phyloP scores from a whole-genome alignment of 495 filamentous ascomycete genomes.

The Penicillium odoratum region DNA sequence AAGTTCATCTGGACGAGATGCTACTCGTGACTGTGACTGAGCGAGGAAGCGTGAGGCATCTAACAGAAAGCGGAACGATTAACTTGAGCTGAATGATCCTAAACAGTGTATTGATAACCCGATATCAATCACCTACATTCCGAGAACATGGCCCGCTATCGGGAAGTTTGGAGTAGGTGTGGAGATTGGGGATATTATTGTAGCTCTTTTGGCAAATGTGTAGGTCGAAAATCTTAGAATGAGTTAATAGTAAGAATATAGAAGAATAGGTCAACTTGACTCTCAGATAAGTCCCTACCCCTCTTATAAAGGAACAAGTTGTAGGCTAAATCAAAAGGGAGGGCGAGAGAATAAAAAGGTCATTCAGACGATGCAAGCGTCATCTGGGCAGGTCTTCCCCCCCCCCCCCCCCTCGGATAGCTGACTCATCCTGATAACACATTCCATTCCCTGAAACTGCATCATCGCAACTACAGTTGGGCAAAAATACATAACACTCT shows the following conservation, averaged over 20 bases:
- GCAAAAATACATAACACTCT: constrained; percentile 12
- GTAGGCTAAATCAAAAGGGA: background rate
- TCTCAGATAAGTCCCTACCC: background rate
- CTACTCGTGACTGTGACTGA: constrained; percentile 90
- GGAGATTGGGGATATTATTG: constrained; percentile 13
- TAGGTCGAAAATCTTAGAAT: background rate
- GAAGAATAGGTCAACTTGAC: background rate
- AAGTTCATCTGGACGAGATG: constrained; percentile 61
- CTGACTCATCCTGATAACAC: constrained; percentile 40
- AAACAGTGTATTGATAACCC: background rate
- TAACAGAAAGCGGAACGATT: constrained; percentile 29
- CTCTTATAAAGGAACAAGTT: constrained; percentile 1
- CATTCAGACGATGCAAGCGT: constrained; percentile 37
- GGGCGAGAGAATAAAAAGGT: constrained; percentile 9
- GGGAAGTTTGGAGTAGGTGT: constrained; percentile 18
- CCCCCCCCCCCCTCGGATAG: constrained; percentile 24
- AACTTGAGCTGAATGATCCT: background rate
- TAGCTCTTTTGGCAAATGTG: background rate
- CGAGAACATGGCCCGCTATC: constrained; percentile 75
- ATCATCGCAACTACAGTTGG: constrained; percentile 1
- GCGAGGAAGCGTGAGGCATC: constrained; percentile 97
- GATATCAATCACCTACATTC: constrained; percentile 70
- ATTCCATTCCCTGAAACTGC: constrained; percentile 5
- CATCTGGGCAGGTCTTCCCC: constrained; percentile 35
- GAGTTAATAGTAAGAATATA: background rate